Conservation (phyloP, 345 rosid genomes). For the Brassica cretica region DNA sequence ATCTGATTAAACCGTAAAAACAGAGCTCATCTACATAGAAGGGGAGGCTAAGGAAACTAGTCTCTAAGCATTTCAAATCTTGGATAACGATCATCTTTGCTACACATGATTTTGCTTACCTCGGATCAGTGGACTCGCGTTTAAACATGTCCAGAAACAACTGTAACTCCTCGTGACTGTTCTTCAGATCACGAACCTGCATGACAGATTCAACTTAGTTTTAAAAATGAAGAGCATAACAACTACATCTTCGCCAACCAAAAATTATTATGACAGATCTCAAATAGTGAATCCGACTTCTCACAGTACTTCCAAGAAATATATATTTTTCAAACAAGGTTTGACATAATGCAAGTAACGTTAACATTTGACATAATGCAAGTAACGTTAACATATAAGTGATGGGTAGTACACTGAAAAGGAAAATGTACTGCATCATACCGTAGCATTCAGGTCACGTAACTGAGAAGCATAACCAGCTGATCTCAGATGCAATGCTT, state of each 20-base stretch:
- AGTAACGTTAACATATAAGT: neutral
- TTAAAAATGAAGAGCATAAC: constrained; percentile 10
- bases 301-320: neutral
- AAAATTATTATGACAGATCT: neutral
- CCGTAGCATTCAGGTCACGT: constrained; percentile 67
- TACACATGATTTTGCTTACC: constrained; percentile 45
- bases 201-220: constrained; percentile 36
- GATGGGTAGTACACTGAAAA: constrained; percentile 15
- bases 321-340: neutral
- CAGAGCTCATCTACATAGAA: neutral
- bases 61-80: neutral
- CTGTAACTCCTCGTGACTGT: constrained; percentile 71
- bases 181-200: constrained; percentile 73
- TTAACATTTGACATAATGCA: neutral
- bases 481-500: constrained; percentile 57
- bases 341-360: neutral
- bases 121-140: constrained; percentile 71
- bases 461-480: constrained; percentile 61
- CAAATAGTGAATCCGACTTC: neutral
- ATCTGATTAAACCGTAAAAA: neutral
- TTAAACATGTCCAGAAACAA: constrained; percentile 81
- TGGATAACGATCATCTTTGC: neutral
- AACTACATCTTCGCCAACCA: constrained; percentile 5
- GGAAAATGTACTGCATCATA: constrained; percentile 43
- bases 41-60: neutral